Base-by-base conservation (phyloP, 306 rosid genomes). In the Potentilla sterilis region DNA sequence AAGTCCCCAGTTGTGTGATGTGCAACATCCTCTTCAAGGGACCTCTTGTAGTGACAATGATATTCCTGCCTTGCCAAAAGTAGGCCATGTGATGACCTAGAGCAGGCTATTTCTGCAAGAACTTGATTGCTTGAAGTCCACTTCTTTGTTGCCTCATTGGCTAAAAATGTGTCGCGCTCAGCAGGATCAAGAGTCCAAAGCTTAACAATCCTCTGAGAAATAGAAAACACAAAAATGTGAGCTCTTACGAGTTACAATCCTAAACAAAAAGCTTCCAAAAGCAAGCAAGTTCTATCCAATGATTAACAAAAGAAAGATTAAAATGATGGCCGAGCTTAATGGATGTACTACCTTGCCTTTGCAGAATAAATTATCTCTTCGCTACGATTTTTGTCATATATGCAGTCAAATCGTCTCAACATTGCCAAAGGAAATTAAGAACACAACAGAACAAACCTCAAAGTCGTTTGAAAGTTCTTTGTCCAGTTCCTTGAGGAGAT, bases 11-110 rank as follows among this genome's bases (percentile, higher is more conserved):
- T 70, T 22, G 92, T 81, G 75, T 86, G 90, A 82, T 86, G 47
- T 19, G 92, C 92, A 38, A 86, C 83, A 77, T 88, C 92, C 74
- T 88, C 92, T 80, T 86, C 87, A 4, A 86, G 85, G 76, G 92
- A 86, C 75, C 73, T 84, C 81, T 86, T 88, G 47, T 76, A 81
- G 73, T 87, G 87, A 64, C 62, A 47, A 47, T 88, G 89, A 51
- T 88, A 88, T 14, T 85, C 86, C 81, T 85, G 83, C 82, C 82
- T 85, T 19, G 69, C 87, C 32, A 16, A 21, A 80, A 82, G 87
- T 8, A 88, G 83, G 19, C 77, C 69, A 16, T 57, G 78, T 32
- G 86, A 70, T 51, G 88, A 66, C 73, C 88, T 79, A 62, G 90
- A 71, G 61, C 81, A 82, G 32, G 87, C 88, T 52, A 88, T 82